These are phyloP conservation scores for Beta macrorhiza DNA, from an alignment of 179 eudicot species.

Conservation along the genomic window DNA sequence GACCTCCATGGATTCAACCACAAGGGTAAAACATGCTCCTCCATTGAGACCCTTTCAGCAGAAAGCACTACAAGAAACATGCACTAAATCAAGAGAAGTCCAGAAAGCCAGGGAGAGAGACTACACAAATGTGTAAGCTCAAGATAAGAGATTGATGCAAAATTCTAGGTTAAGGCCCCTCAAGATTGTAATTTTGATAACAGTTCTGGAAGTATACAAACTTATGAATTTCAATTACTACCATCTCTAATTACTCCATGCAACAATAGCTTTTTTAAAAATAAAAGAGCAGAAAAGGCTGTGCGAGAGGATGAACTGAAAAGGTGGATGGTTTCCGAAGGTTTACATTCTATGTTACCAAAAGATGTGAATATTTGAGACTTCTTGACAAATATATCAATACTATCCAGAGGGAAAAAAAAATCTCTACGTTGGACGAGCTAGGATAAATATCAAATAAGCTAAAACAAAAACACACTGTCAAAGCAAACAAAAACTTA, in stretches of 20 bases:
- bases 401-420: too few relatives aligned
- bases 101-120: not conserved
- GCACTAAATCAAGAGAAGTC: not conserved
- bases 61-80: conserved; percentile 54
- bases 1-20: conserved; percentile 70
- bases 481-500: too few relatives aligned
- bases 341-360: not conserved
- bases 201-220: not conserved
- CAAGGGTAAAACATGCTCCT: conserved; percentile 79
- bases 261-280: not conserved
- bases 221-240: not conserved
- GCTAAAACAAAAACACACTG: not conserved
- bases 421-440: too few relatives aligned
- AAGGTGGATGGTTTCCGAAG: not conserved
- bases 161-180: not conserved
- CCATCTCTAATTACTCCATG: not conserved
- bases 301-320: not conserved
- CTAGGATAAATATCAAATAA: too few relatives aligned
- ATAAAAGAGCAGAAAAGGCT: not conserved
- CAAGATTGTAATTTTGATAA: not conserved
- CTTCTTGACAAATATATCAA: not conserved
- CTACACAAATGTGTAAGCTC: not conserved
- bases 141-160: not conserved
- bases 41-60: conserved; percentile 60
- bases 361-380: not conserved